These are phyloP conservation scores for Acanthamoeba sp. DNA, from an alignment of 208 protist species.

Conservation along the genomic window DNA sequence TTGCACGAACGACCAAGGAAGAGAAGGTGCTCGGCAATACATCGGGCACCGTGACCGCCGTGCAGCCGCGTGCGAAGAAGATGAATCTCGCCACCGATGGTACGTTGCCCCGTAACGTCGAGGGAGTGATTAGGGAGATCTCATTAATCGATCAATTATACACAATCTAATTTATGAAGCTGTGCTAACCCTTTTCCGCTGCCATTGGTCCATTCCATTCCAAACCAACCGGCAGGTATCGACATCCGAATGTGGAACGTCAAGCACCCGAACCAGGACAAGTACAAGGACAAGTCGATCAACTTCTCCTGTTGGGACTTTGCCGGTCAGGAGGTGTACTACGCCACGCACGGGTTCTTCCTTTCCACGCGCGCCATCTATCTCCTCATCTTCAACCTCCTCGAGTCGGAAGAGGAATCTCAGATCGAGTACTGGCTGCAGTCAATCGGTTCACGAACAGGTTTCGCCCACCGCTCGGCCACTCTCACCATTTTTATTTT, in stretches of 20 bases:
- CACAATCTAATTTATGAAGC: neutral
- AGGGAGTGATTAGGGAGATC: neutral
- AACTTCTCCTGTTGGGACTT: constrained; percentile 77
- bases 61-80: constrained; percentile 33
- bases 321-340: constrained; percentile 77
- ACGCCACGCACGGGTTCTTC: constrained; percentile 76
- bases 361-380: constrained; percentile 70
- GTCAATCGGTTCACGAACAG: constrained; percentile 42
- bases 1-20: neutral
- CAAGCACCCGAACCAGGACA: constrained; percentile 72
- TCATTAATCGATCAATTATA: neutral
- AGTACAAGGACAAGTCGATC: constrained; percentile 70
- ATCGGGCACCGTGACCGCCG: neutral
- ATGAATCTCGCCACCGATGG: constrained; percentile 69
- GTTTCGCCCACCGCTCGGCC: neutral
- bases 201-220: neutral
- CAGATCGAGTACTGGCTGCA: constrained; percentile 77
- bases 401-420: constrained; percentile 57
- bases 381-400: constrained; percentile 71
- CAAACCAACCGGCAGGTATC: constrained; percentile 34
- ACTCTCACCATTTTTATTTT: neutral
- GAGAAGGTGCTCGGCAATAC: constrained; percentile 8
- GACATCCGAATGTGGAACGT: constrained; percentile 72
- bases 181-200: neutral
- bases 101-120: neutral